Percentiles rank a stretch among this genome's conserved stretches.
Conservation (phyloP, 1,284 basidiomycete genomes). For the Cutaneotrichosporon curvatum region DNA sequence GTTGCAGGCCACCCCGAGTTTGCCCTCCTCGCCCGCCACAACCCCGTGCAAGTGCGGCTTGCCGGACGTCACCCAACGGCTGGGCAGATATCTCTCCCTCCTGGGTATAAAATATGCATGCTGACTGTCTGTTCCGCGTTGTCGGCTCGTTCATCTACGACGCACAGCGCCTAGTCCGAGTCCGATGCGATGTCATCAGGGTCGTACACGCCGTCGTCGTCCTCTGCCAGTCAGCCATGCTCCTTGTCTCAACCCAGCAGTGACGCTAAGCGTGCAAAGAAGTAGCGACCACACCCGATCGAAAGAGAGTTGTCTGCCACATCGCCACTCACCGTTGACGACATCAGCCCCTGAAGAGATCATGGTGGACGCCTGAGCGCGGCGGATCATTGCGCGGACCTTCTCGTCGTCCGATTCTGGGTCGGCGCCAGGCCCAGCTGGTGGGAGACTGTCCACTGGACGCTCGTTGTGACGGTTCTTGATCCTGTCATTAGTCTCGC, state of each 20-base stretch:
- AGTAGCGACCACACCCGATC: not conserved
- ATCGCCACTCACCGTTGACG: conserved; percentile 34
- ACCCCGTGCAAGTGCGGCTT: no score
- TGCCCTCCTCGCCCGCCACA: no score
- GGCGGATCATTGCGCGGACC: conserved; percentile 34
- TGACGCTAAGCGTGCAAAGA: not conserved
- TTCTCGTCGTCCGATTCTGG: conserved; percentile 38
- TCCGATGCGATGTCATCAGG: conserved; percentile 44
- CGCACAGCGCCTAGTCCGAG: conserved; percentile 27
- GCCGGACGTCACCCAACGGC: no score
- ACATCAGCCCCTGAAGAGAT: conserved; percentile 39
- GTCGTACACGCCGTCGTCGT: conserved; percentile 38
- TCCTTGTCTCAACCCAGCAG: no score
- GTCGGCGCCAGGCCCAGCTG: conserved; percentile 25
- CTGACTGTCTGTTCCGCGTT: no score
- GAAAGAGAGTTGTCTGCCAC: no score
- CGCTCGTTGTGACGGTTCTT: conserved; percentile 64
- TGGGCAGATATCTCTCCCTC: no score
- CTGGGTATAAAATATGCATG: no score
- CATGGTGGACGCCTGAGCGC: conserved; percentile 35
- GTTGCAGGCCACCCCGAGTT: no score
- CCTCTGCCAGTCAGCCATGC: conserved; percentile 11
- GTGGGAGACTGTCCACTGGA: conserved; percentile 55
- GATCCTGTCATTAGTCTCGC: conserved; percentile 50
- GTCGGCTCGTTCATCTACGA: no score